These are phyloP conservation scores for Saturnispora quitensis DNA, from an alignment of 805 yeast species.

Conservation along the genomic window DNA sequence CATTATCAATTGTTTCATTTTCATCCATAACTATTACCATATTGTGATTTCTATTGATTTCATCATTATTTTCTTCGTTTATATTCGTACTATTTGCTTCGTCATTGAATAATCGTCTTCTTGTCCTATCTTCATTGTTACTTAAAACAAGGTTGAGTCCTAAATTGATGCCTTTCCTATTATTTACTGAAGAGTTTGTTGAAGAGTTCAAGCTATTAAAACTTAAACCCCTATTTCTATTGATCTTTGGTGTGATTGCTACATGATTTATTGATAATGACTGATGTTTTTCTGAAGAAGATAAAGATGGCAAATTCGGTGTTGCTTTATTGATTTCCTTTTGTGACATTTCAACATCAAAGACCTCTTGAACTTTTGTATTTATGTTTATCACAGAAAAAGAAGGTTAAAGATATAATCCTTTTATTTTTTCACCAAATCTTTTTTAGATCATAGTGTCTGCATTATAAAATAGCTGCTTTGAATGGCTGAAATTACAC, in stretches of 20 bases:
- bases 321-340: background rate
- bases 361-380: background rate
- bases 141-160: slow-evolving; percentile 24
- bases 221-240: slow-evolving; percentile 15
- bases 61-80: background rate
- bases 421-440: background rate
- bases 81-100: slow-evolving; percentile 8
- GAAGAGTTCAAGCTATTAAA: slow-evolving; percentile 14
- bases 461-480: no score
- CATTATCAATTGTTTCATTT: background rate
- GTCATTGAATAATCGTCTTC: background rate
- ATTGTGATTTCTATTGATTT: background rate
- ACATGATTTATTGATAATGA: background rate
- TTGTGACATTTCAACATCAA: background rate
- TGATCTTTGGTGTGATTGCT: background rate
- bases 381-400: background rate
- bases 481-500: slow-evolving; percentile 24
- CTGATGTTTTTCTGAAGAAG: background rate
- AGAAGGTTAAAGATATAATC: background rate
- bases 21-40: background rate
- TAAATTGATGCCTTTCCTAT: slow-evolving; percentile 24
- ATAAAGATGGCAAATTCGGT: background rate
- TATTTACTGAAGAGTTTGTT: slow-evolving; percentile 7
- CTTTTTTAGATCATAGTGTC: background rate
- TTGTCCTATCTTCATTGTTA: background rate